Evolutionary conservation across 2,329 filamentous ascomycete genomes (phyloP).

Genomic region (Elsinoe australis): DNA sequence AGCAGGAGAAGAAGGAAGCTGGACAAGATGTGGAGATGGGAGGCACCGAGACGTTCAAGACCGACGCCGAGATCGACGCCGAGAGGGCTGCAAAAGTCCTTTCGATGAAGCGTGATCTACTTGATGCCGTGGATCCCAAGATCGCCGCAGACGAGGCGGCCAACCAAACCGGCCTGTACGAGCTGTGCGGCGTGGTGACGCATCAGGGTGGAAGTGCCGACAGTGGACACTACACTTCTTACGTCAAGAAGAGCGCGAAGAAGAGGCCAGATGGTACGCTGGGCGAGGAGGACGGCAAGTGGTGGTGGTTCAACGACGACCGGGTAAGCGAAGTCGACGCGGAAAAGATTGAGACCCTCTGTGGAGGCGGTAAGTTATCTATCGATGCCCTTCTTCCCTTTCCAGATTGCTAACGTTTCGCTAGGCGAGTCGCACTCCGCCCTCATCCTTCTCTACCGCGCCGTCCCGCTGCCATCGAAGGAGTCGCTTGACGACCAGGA

Average conservation of each 20-base stretch:
- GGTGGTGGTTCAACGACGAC: slow-evolving; percentile 99
- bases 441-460: slow-evolving; percentile 69
- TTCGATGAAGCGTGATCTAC: slow-evolving; percentile 79
- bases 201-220: slow-evolving; percentile 96
- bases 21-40: slow-evolving; percentile 67
- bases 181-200: slow-evolving; percentile 86
- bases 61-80: slow-evolving; percentile 83
- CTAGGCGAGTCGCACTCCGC: slow-evolving; percentile 68
- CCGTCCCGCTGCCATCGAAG: slow-evolving; percentile 58
- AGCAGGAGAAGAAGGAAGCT: slow-evolving; percentile 43
- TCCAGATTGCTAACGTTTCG: background rate
- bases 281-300: slow-evolving; percentile 80
- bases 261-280: slow-evolving; percentile 68
- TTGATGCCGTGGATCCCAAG: slow-evolving; percentile 65
- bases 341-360: slow-evolving; percentile 83
- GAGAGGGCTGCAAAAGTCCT: slow-evolving; percentile 70
- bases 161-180: slow-evolving; percentile 92
- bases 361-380: slow-evolving; percentile 68
- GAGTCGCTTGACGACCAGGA: slow-evolving; percentile 38
- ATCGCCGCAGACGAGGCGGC: slow-evolving; percentile 70
- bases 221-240: slow-evolving; percentile 95
- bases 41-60: slow-evolving; percentile 81
- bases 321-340: slow-evolving; percentile 85
- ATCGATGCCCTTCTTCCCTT: background rate
- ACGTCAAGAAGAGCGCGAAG: slow-evolving; percentile 80